Conservation (phyloP, 306 rosid genomes). For the Hippophae tibetana region DNA sequence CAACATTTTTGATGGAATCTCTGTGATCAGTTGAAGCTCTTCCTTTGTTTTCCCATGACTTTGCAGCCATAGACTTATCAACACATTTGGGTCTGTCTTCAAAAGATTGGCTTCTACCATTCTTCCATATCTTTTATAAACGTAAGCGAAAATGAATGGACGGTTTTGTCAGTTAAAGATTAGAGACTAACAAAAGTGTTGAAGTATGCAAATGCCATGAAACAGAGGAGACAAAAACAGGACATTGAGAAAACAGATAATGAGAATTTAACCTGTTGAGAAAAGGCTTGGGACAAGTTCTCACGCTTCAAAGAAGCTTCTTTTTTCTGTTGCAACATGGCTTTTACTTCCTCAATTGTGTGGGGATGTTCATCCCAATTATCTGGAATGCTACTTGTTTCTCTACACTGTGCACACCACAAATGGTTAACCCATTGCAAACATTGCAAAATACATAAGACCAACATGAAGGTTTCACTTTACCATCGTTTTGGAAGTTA, state of each 20-base stretch:
- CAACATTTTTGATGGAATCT: no score
- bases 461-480: neutral
- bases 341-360: constrained; percentile 86
- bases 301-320: constrained; percentile 78
- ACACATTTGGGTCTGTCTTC: no score
- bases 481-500: constrained; percentile 9
- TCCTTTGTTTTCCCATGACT: no score
- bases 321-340: constrained; percentile 76
- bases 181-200: no score
- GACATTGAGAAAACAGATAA: neutral
- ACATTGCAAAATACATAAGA: constrained; percentile 4
- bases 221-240: no score
- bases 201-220: no score
- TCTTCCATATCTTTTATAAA: no score
- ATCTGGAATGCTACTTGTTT: constrained; percentile 72
- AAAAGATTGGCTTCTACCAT: no score
- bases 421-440: neutral
- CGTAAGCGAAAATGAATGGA: no score
- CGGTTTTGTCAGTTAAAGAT: no score
- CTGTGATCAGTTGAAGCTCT: no score
- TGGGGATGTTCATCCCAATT: constrained; percentile 93
- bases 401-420: constrained; percentile 46
- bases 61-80: no score
- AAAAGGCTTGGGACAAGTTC: constrained; percentile 60
- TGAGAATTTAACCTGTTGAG: constrained; percentile 61